Evolutionary conservation across 805 yeast species (phyloP), one percentile per base, ranked within the genome.

Genomic region (Yarrowia deformans): DNA sequence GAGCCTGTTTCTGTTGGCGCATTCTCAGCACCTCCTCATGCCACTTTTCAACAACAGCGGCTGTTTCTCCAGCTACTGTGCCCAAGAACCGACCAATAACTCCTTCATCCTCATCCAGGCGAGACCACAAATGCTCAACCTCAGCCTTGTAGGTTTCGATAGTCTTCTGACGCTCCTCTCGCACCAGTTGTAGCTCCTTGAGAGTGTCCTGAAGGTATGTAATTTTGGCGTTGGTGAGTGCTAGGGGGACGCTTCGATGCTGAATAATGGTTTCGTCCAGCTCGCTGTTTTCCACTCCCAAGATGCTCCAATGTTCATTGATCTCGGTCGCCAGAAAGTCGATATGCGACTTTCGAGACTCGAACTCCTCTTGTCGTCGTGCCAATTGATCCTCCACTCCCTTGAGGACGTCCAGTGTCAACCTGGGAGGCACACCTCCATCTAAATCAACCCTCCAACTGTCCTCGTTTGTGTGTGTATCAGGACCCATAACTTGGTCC

Each of bases 1-100:
- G 84, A 69, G 85, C 83, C 37, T 87, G 84, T 72, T 94, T 87
- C 77, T 87, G 85, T 35, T 81, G 78, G 58, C 84, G 83, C 35
- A 93, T 81, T 69, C 90, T 82, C 18, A 81, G 81, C 67, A 89
- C 75, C 72, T 92, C 93, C 35, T 72, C 71, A 67, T 85, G 82
- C 68, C 68, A 63, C 29, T 49, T 35, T 32, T 63, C 68, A 45
- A 63, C 56, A 6, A 48, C 68, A 14, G 3, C 23, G 5, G 35
- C 39, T 12, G 68, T 63, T n/a, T 63, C 56, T 8, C 68, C 55
- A 1, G 56, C 55, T 13, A 63, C 68, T 6, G 56, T 39, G 43
- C 40, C 29, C n/a, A 63, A 56, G 23, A 63, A 63, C 14, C 14
- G 16, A 1, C 16, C 35, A 23, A 63, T 49, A 3, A 63, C 46